These are phyloP conservation scores for Metschnikowia peoriensis DNA, from an alignment of 805 yeast genomes.

Conservation along the genomic window DNA sequence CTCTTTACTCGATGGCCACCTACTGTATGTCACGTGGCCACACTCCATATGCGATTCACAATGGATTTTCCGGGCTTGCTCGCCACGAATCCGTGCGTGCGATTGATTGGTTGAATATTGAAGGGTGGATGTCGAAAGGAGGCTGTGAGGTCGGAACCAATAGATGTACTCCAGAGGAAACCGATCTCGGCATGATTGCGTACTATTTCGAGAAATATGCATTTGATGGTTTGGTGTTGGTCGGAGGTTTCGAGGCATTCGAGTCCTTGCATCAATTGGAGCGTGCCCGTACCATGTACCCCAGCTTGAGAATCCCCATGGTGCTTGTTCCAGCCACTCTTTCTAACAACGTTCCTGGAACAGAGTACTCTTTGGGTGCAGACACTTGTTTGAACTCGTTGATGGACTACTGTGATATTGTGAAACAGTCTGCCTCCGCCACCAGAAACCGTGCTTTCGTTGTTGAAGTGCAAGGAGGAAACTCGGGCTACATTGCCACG, in stretches of 20 bases:
- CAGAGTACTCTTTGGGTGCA: constrained; percentile 73
- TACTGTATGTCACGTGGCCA: constrained; percentile 91
- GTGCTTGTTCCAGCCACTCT: constrained; percentile 76
- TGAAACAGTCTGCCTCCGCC: constrained; percentile 76
- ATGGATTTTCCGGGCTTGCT: constrained; percentile 89
- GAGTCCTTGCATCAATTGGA: constrained; percentile 67
- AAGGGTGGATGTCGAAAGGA: constrained; percentile 84
- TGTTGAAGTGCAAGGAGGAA: constrained; percentile 84
- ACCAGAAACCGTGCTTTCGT: constrained; percentile 77
- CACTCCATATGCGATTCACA: constrained; percentile 83
- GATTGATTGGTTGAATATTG: constrained; percentile 81
- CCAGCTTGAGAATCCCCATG: constrained; percentile 75
- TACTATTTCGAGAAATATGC: constrained; percentile 66
- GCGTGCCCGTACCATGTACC: constrained; percentile 57
- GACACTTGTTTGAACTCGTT: constrained; percentile 74
- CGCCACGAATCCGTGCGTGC: constrained; percentile 82
- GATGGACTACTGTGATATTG: constrained; percentile 73
- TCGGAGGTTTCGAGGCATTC: constrained; percentile 84
- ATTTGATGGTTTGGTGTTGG: constrained; percentile 67
- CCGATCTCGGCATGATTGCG: constrained; percentile 64
- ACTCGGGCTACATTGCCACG: constrained; percentile 76
- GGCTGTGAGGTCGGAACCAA: constrained; percentile 98
- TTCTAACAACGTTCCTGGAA: constrained; percentile 79
- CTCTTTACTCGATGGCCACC: constrained; percentile 84
- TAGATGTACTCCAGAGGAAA: constrained; percentile 75